These are phyloP conservation scores for Salix caprea DNA, from an alignment of 345 rosid genomes.

Conservation along the genomic window DNA sequence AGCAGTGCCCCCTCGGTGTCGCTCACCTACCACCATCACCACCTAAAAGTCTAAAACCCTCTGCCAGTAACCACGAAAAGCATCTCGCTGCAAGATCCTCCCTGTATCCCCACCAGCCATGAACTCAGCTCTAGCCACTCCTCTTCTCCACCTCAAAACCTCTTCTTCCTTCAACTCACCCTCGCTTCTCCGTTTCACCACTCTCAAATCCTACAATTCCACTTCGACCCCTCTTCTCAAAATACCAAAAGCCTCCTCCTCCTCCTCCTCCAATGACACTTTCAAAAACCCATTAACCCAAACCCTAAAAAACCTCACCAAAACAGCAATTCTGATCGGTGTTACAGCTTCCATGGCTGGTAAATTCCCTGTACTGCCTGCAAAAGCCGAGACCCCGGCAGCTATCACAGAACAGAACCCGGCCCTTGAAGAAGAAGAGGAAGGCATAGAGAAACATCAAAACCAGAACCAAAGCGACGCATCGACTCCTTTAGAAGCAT, in stretches of 20 bases:
- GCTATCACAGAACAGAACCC: slow-evolving; percentile 31
- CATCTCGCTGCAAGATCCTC: too few relatives aligned
- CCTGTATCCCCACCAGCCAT: not conserved
- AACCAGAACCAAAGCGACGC: not conserved
- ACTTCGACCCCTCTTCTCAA: not conserved
- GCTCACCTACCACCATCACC: too few relatives aligned
- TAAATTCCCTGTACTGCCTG: slow-evolving; percentile 38
- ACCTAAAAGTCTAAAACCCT: too few relatives aligned
- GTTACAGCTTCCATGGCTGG: slow-evolving; percentile 47
- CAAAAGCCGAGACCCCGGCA: slow-evolving; percentile 53
- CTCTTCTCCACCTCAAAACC: slow-evolving; percentile 4
- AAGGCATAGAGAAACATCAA: slow-evolving; percentile 1
- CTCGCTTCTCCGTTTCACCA: not conserved
- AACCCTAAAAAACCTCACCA: slow-evolving; percentile 43
- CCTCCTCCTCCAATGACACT: not conserved
- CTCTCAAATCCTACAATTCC: not conserved
- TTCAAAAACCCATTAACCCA: slow-evolving; percentile 4
- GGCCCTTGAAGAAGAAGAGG: slow-evolving; percentile 10
- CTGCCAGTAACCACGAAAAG: too few relatives aligned
- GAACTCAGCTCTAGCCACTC: slow-evolving; percentile 7
- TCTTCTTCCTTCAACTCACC: slow-evolving; percentile 4
- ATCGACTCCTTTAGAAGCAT: slow-evolving; percentile 38
- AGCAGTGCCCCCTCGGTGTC: too few relatives aligned
- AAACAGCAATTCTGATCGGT: slow-evolving; percentile 49
- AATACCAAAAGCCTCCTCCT: not conserved